Evolutionary conservation across 441 rosid genomes (phyloP), one percentile per base, ranked within the genome.

Genomic region (Aquilaria agallochum): DNA sequence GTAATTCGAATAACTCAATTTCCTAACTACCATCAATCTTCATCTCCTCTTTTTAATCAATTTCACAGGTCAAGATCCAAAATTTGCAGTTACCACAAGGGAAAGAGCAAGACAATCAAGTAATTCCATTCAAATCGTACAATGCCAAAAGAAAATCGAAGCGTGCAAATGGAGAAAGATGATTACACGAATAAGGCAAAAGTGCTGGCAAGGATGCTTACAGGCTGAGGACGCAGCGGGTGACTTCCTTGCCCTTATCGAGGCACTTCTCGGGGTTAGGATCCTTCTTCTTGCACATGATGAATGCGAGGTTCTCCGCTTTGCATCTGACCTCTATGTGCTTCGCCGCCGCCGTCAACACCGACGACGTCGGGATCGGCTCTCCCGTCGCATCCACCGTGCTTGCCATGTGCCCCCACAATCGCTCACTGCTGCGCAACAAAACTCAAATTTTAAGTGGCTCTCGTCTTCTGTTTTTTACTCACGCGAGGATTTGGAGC

Each of bases 221-320:
- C 97, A 90, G 56, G 70, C 90, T 83, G 62, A 95, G 90, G 62
- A 89, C 96, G 61, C 98, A 92, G 72, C 95, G 92, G 68, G 99
- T 95, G 73, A 90, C 99, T 68, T 92, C 83, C 7, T 82, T 87
- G 59, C 99, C 99, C 65, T 92, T 86, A 11, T 92, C 97, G 27
- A 95, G 97, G 66, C 99, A 92, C 55, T 92, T 92, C 89, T 95
- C 99, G 0, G 99, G 99, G 70, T 92, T 95, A 0, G 96, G 93
- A 71, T 95, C 96, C 68, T 85, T 83, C 92, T 88, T 83, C 86
- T 95, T 95, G 79, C 99, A 92, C 71, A 85, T 95, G 73, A 95
- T 89, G 74, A 92, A 95, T 56, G 75, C 95, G 60, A 95, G 78
- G 59, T 95, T 95, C 78, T 92, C 95, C 11, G 73, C 63, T 55